Percentiles rank a stretch among this genome's conserved stretches.
Evolutionary conservation across 495 filamentous ascomycete species (phyloP).

Genomic region (Lophiotrema nucula): DNA sequence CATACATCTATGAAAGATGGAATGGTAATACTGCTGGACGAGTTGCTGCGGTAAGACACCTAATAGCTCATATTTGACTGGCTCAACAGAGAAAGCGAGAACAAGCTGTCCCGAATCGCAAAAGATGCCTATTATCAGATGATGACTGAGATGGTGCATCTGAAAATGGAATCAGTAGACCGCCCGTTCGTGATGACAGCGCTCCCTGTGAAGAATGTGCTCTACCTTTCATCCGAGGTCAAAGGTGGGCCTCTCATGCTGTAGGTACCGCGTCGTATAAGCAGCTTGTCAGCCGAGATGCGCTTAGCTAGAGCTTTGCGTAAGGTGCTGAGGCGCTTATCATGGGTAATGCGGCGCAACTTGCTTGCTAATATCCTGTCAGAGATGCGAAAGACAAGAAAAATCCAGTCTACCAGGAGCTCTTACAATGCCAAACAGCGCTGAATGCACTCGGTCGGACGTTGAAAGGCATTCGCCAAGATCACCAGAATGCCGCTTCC

Average conservation of each 20-base stretch:
- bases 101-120: not conserved
- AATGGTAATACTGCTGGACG: no score
- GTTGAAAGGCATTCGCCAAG: not conserved
- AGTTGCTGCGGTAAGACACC: no score
- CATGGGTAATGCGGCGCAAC: not conserved
- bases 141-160: not conserved
- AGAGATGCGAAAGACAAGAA: no score
- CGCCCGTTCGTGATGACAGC: not conserved
- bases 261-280: no score
- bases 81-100: not conserved
- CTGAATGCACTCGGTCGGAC: not conserved
- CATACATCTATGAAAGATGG: no score
- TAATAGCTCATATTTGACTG: no score
- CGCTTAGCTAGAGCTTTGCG: no score
- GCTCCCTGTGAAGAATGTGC: not conserved
- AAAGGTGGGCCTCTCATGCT: not conserved
- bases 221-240: not conserved
- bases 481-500: not conserved
- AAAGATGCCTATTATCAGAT: not conserved
- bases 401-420: no score
- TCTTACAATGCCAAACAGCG: not conserved
- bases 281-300: no score
- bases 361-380: no score
- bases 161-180: not conserved
- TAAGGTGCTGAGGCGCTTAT: not conserved